These are phyloP conservation scores for Podaxis sp. DNA, from an alignment of 768 basidiomycete species.

Conservation along the genomic window DNA sequence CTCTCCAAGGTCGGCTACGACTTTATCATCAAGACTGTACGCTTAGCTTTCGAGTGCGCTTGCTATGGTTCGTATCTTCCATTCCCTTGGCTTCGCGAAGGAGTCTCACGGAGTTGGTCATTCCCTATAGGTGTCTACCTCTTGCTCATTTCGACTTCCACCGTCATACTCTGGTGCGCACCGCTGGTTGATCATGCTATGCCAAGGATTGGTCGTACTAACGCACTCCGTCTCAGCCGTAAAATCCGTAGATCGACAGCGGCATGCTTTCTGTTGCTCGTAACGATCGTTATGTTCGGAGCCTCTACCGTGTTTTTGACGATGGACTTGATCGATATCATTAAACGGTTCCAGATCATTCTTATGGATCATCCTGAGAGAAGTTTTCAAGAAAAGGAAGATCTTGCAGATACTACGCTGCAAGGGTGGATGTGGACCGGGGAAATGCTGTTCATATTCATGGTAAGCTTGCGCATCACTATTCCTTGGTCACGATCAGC, in stretches of 20 bases:
- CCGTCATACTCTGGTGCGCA: slow-evolving; percentile 14
- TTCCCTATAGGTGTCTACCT: slow-evolving; percentile 11
- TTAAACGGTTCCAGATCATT: slow-evolving; percentile 23
- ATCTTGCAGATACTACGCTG: slow-evolving; percentile 18
- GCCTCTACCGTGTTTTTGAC: slow-evolving; percentile 23
- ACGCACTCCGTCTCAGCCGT: slow-evolving; percentile 12
- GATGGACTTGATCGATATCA: slow-evolving; percentile 24
- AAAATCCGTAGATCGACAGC: slow-evolving; percentile 12
- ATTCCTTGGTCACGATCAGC: neutral
- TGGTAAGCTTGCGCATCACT: slow-evolving; percentile 13
- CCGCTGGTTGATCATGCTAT: neutral
- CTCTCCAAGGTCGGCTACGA: slow-evolving; percentile 13
- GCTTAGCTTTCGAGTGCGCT: slow-evolving; percentile 13
- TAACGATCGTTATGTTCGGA: slow-evolving; percentile 24
- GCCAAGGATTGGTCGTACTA: neutral
- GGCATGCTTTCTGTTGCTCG: slow-evolving; percentile 17
- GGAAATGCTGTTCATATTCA: slow-evolving; percentile 26
- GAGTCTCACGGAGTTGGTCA: neutral
- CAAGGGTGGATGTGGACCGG: slow-evolving; percentile 24
- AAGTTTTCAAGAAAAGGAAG: slow-evolving; percentile 16
- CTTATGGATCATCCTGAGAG: slow-evolving; percentile 18
- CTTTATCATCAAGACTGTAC: slow-evolving; percentile 16
- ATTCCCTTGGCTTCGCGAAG: neutral
- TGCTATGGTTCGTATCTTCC: slow-evolving; percentile 14
- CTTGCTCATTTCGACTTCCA: slow-evolving; percentile 15